A percentile compares a stretch with the other conserved stretches of the same genome.
These are phyloP conservation scores for Balakata baccata DNA, from an alignment of 345 rosid genomes.

Conservation along the genomic window DNA sequence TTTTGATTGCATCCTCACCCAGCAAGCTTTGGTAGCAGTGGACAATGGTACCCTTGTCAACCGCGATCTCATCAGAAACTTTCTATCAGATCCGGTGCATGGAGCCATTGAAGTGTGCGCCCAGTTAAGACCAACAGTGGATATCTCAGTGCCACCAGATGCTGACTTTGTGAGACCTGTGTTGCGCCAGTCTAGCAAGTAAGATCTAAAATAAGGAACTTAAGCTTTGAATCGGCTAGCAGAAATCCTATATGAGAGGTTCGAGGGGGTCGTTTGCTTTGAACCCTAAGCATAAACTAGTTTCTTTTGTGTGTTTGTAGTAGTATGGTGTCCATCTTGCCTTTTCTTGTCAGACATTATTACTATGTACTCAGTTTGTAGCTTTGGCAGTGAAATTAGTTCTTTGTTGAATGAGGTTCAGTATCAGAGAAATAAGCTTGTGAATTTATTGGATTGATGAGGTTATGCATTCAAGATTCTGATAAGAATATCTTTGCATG, in stretches of 20 bases:
- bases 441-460: no score
- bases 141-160: conserved; percentile 78
- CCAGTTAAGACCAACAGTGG: conserved; percentile 75
- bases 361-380: background rate
- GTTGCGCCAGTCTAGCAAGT: conserved; percentile 66
- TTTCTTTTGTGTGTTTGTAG: background rate
- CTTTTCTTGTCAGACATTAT: no score
- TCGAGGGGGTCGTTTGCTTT: background rate
- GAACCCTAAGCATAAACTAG: background rate
- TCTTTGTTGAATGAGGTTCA: background rate
- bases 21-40: conserved; percentile 74
- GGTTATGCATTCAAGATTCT: no score
- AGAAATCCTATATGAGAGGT: background rate
- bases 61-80: conserved; percentile 78
- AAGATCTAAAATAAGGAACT: background rate
- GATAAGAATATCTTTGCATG: background rate
- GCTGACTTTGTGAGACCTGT: conserved; percentile 95
- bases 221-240: background rate
- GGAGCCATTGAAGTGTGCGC: conserved; percentile 89
- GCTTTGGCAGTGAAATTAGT: background rate
- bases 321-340: background rate
- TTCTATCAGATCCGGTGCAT: conserved; percentile 79
- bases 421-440: no score
- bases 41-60: conserved; percentile 59
- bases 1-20: conserved; percentile 74